Evolutionary conservation across 305 asterid genomes (phyloP), one percentile per base, ranked within the genome.

Genomic region (Fraxinus greggii): DNA sequence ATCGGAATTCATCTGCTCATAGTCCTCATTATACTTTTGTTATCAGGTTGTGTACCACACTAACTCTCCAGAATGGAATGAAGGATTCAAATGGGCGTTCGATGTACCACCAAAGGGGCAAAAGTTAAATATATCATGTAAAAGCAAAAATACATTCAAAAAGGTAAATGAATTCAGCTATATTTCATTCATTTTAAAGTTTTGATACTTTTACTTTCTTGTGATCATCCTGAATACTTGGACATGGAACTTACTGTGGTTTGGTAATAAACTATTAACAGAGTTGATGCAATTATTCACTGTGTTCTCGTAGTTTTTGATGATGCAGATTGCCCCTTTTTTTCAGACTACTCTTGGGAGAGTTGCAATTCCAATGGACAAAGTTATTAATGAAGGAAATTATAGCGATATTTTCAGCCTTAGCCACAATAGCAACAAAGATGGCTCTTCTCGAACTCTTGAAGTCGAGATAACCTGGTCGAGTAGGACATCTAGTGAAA

Each of bases 51-150:
- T 93, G 84, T 87, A 84, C 89, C 92, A 90, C 77, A 89, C 74
- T 85, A 84, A 87, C 21, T 88, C 94, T 3, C 97, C 97, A 21
- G 97, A 93, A 89, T 93, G 97, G 98, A 81, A 90, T 29, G 95
- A 94, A 88, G 89, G 83, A 69, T 94, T 94, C 89, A 90, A 93
- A 32, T 94, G 98, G 98, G 97, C 93, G 79, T 94, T 94, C 76
- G 97, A 94, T 79, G 91, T 90, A 54, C 98, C 98, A 23, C 98
- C 98, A 1, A 94, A 89, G 88, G 97, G 97, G 80, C 97, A 94
- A 87, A 94, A 93, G 93, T 86, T 94, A 61, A 90, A 89, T 76
- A 89, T 94, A 77, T 80, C 83, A 42, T 91, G 95, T 87, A 89
- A 90, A 90, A 90, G 90, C 91, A 94, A 80, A 86, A 93, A 88